phyloP scores from a whole-genome alignment of 345 rosid species.

The Pseudoturritis turrita region DNA sequence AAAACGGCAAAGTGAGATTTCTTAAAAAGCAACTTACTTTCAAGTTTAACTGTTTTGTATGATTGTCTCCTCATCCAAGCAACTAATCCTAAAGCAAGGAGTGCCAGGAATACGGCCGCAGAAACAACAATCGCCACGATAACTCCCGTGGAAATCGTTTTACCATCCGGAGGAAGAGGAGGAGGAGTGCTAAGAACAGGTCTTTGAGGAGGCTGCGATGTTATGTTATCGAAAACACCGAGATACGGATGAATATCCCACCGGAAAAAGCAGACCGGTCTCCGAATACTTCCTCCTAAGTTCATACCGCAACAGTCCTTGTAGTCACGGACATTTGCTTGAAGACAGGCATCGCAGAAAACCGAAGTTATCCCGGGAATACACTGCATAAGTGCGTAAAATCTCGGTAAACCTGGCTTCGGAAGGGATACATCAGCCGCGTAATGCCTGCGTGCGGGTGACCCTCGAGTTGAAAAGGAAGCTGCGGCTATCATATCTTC shows the following conservation, averaged over 20 bases:
- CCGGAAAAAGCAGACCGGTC: constrained; percentile 20
- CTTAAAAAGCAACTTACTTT: neutral
- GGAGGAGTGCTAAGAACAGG: neutral
- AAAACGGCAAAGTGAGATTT: neutral
- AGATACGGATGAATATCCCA: neutral
- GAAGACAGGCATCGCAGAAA: neutral
- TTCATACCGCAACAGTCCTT: neutral
- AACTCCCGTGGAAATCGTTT: neutral
- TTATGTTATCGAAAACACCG: neutral
- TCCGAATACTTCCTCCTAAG: neutral
- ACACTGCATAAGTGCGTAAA: constrained; percentile 22
- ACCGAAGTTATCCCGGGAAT: constrained; percentile 10
- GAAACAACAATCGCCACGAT: constrained; percentile 6
- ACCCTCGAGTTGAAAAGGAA: neutral
- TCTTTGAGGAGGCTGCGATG: neutral
- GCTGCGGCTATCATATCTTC: neutral
- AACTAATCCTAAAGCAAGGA: neutral
- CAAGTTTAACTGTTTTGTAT: neutral
- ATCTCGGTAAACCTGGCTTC: neutral
- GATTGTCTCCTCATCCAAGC: neutral
- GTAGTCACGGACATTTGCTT: neutral
- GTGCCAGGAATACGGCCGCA: neutral
- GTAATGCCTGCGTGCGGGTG: constrained; percentile 19
- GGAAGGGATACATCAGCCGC: neutral
- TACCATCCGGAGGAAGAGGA: neutral